Percentiles rank a stretch among this genome's conserved stretches.
These are phyloP conservation scores for Lichtheimia ramosa DNA, from an alignment of 371 early-diverging fungal genomes.

Conservation along the genomic window DNA sequence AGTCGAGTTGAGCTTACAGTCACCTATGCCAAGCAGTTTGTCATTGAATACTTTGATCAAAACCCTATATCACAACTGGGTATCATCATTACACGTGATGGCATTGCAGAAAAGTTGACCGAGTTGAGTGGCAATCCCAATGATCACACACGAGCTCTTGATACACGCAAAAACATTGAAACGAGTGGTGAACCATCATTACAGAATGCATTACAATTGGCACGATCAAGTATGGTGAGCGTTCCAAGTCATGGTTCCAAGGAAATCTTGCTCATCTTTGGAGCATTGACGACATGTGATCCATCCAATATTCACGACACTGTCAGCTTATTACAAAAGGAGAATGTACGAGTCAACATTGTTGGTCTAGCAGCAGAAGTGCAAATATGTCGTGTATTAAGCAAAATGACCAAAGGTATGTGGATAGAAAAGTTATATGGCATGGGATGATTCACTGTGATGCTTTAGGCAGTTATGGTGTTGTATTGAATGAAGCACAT, in stretches of 20 bases:
- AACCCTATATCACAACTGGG: slow-evolving; percentile 94
- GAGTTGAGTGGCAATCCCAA: slow-evolving; percentile 83
- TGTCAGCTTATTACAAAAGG: slow-evolving; percentile 60
- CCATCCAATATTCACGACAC: slow-evolving; percentile 90
- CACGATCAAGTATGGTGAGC: slow-evolving; percentile 65
- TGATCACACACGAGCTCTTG: slow-evolving; percentile 72
- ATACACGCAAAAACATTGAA: slow-evolving; percentile 68
- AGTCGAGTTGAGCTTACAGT: slow-evolving; percentile 77
- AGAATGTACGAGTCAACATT: slow-evolving; percentile 80
- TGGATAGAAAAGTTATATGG: neutral
- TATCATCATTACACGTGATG: slow-evolving; percentile 85
- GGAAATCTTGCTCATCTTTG: slow-evolving; percentile 84
- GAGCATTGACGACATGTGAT: slow-evolving; percentile 90
- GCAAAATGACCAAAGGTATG: slow-evolving; percentile 76
- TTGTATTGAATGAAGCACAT: slow-evolving; percentile 84
- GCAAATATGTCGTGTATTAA: slow-evolving; percentile 75
- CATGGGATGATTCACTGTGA: neutral
- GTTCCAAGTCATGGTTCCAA: slow-evolving; percentile 93
- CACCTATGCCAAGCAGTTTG: slow-evolving; percentile 69
- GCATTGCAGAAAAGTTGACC: slow-evolving; percentile 83
- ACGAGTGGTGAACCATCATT: slow-evolving; percentile 88
- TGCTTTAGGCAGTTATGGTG: slow-evolving; percentile 72
- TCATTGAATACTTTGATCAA: slow-evolving; percentile 91
- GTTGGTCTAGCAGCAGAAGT: slow-evolving; percentile 92
- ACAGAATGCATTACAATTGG: slow-evolving; percentile 90